Evolutionary conservation across 1,284 basidiomycete genomes (phyloP).

Genomic region (Apiotrichum brassicae): DNA sequence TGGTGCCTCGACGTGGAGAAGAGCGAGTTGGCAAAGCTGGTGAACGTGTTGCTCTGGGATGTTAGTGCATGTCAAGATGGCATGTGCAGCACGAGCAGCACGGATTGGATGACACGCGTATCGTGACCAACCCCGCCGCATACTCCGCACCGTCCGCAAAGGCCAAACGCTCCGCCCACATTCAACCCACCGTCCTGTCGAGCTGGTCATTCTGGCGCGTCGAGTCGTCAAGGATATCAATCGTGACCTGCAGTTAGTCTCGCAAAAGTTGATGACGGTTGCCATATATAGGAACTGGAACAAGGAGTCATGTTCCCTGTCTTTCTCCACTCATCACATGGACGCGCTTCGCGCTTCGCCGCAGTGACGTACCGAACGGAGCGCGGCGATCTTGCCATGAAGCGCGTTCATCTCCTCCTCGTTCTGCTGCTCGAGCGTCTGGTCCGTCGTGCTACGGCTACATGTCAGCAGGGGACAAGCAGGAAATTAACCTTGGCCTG

Average conservation of each 20-base stretch:
- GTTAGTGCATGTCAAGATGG: too few species aligned
- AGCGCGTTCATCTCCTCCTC: constrained; percentile 44
- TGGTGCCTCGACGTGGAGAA: constrained; percentile 44
- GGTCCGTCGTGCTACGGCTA: constrained; percentile 35
- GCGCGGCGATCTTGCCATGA: constrained; percentile 45
- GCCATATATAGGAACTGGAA: too few species aligned
- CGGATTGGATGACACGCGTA: too few species aligned
- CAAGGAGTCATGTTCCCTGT: too few species aligned
- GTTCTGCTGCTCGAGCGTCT: constrained; percentile 48
- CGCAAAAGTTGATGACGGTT: too few species aligned
- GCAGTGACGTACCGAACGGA: constrained; percentile 37
- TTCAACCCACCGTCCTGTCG: constrained; percentile 38
- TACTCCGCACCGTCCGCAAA: too few species aligned
- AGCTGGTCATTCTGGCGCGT: constrained; percentile 43
- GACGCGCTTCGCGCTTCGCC: too few species aligned
- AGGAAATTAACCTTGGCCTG: too few species aligned
- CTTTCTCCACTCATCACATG: too few species aligned
- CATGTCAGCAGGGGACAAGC: background rate
- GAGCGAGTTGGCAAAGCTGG: constrained; percentile 40
- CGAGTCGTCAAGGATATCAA: constrained; percentile 46
- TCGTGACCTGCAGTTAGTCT: constrained; percentile 38
- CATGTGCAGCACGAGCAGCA: too few species aligned
- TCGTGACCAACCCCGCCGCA: too few species aligned
- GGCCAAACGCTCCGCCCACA: too few species aligned
- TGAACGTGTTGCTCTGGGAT: constrained; percentile 43